Base-by-base conservation (phyloP, 768 basidiomycete genomes). In the Saitozyma podzolica region DNA sequence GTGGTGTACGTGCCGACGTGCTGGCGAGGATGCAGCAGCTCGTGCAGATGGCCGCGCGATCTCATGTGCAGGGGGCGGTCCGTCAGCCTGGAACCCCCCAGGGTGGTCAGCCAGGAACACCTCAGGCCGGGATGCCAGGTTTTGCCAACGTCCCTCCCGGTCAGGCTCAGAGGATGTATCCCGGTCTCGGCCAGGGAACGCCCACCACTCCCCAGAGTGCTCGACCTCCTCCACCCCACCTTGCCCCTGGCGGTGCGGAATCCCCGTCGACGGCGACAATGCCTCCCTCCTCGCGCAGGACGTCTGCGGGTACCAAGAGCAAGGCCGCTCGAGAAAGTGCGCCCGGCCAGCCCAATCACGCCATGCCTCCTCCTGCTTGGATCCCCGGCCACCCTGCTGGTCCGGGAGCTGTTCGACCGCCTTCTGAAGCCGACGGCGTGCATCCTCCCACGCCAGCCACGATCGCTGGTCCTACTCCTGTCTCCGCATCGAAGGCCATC, bases 21-120 rank as follows among this genome's bases (percentile, higher is more conserved):
- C 42, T 79, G 17, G 54, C 60, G 17, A 55, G 68, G 45, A 79
- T 79, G 78, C 65, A 66, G 37, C 59, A 67, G 61, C 59, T 60
- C 40, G 45, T 65, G 45, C n/a, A 47, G 13, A 47, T 47, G 45
- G 11, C 45, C 2, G 45, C 13, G 13, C 45, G 45, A 29, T 37
- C 20, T 19, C 62, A 63, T 42, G 39, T 49, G 29, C 29, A 29
- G 29, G 29, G 29, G 2, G 29, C 29, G 29, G 29, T 29, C 29
- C 29, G 29, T 29, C 29, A 2, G 29, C 29, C 29, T 5, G 29
- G 29, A 29, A 29, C 29, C 29, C 29, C 29, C 29, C 29, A 29
- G 29, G 29, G 29, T 7, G 43, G 13, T 9, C 40, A 43, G 16
- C 11, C 56, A 2, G 10, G 16, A 13, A 45, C 56, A 19, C 10